phyloP scores from a whole-genome alignment of 116 monocot species.

The Cymodocea nodosa region DNA sequence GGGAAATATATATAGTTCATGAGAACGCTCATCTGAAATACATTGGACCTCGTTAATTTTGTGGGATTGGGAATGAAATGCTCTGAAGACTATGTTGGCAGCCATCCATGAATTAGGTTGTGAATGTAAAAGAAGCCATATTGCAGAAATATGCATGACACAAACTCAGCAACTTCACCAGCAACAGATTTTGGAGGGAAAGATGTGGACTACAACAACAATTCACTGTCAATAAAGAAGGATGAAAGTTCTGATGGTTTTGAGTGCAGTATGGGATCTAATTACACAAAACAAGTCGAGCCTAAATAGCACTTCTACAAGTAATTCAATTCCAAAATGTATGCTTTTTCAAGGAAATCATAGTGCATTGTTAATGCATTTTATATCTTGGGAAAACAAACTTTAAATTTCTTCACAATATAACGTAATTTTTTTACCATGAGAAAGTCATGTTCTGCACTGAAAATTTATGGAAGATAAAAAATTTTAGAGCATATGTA shows the following conservation, averaged over 20 bases:
- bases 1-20: constrained; percentile 48
- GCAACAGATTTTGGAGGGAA: constrained; percentile 27
- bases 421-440: no score
- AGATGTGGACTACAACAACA: not conserved
- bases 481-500: no score
- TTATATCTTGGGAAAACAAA: no score
- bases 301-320: not conserved
- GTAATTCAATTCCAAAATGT: no score
- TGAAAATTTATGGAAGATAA: no score
- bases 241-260: not conserved
- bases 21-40: constrained; percentile 39
- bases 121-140: constrained; percentile 75
- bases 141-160: constrained; percentile 45
- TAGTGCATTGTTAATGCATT: no score
- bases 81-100: constrained; percentile 36
- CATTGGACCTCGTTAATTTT: constrained; percentile 22
- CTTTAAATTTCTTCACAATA: no score
- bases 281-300: not conserved
- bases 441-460: no score
- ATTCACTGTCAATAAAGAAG: not conserved
- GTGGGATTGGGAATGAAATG: constrained; percentile 57
- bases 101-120: constrained; percentile 72
- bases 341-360: no score
- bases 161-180: constrained; percentile 29
- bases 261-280: not conserved